A percentile compares a stretch with the other conserved stretches of the same genome.
Conservation (phyloP, 306 rosid species). For the Castanea sativa region DNA sequence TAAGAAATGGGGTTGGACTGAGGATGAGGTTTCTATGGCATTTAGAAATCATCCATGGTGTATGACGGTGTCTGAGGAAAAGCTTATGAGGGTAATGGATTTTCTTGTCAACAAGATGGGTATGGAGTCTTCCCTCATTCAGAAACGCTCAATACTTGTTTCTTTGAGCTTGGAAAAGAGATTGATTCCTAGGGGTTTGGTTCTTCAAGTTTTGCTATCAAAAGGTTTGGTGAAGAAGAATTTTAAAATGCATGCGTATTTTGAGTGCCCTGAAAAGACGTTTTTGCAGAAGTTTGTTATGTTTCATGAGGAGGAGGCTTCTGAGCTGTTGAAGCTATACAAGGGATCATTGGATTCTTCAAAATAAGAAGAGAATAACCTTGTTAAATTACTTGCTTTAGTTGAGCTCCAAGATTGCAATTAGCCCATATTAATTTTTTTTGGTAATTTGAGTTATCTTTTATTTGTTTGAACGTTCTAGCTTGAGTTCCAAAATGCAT, state of each 20-base stretch:
- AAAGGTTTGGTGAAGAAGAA: slow-evolving; percentile 27
- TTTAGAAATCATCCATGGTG: slow-evolving; percentile 37
- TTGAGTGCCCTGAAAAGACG: neutral
- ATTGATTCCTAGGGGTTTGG: slow-evolving; percentile 41
- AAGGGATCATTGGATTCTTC: slow-evolving; percentile 6
- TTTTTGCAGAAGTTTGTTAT: slow-evolving; percentile 27
- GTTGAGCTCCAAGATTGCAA: neutral
- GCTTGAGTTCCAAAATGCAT: too few relatives aligned
- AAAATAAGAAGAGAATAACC: neutral
- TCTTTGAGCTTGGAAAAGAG: slow-evolving; percentile 31
- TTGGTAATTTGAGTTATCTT: too few relatives aligned
- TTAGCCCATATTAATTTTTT: neutral
- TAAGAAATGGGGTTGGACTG: slow-evolving; percentile 50
- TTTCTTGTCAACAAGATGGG: slow-evolving; percentile 36
- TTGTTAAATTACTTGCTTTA: neutral
- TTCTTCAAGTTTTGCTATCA: slow-evolving; percentile 26
- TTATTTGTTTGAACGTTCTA: too few relatives aligned
- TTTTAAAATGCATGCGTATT: neutral
- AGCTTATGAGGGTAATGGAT: slow-evolving; percentile 28
- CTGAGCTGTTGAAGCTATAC: slow-evolving; percentile 27
- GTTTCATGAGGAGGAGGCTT: slow-evolving; percentile 23
- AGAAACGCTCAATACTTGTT: slow-evolving; percentile 4
- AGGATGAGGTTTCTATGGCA: slow-evolving; percentile 15
- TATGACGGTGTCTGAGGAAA: slow-evolving; percentile 30
- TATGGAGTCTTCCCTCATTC: slow-evolving; percentile 32